Percentiles rank a stretch among this genome's conserved stretches.
Conservation (phyloP, 2,329 filamentous ascomycete genomes). For the Diaporthe sp. region DNA sequence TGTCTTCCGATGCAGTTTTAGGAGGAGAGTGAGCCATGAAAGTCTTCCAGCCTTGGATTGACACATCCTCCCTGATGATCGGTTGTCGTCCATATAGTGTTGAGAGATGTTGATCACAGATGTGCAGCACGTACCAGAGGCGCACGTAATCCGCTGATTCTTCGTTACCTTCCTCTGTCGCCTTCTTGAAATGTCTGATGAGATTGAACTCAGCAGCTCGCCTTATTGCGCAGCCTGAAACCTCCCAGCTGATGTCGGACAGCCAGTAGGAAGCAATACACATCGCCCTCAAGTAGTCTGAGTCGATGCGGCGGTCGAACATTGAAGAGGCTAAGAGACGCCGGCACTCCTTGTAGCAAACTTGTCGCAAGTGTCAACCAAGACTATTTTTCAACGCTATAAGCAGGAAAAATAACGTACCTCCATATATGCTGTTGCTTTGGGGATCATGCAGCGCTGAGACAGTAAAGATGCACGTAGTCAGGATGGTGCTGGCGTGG, state of each 20-base stretch:
- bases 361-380: background rate
- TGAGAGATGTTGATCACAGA: slow-evolving; percentile 72
- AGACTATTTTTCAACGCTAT: too few species aligned
- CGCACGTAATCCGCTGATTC: slow-evolving; percentile 66
- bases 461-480: slow-evolving; percentile 62
- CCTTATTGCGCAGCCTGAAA: slow-evolving; percentile 30
- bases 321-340: slow-evolving; percentile 46
- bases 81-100: slow-evolving; percentile 72
- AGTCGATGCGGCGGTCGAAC: slow-evolving; percentile 42
- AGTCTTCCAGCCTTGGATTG: slow-evolving; percentile 68
- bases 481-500: slow-evolving; percentile 65
- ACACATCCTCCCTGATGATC: slow-evolving; percentile 69
- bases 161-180: slow-evolving; percentile 48
- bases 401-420: background rate
- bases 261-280: slow-evolving; percentile 37
- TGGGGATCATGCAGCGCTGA: slow-evolving; percentile 54
- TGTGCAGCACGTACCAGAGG: slow-evolving; percentile 73
- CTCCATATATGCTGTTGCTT: slow-evolving; percentile 37
- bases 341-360: slow-evolving; percentile 42
- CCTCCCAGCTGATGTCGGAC: slow-evolving; percentile 32
- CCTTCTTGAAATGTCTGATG: slow-evolving; percentile 52
- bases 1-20: slow-evolving; percentile 50
- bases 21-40: slow-evolving; percentile 69
- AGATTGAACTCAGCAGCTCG: slow-evolving; percentile 58
- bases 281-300: slow-evolving; percentile 32